Evolutionary conservation across 768 basidiomycete genomes (phyloP).

Genomic region (Boletus subparvulus): DNA sequence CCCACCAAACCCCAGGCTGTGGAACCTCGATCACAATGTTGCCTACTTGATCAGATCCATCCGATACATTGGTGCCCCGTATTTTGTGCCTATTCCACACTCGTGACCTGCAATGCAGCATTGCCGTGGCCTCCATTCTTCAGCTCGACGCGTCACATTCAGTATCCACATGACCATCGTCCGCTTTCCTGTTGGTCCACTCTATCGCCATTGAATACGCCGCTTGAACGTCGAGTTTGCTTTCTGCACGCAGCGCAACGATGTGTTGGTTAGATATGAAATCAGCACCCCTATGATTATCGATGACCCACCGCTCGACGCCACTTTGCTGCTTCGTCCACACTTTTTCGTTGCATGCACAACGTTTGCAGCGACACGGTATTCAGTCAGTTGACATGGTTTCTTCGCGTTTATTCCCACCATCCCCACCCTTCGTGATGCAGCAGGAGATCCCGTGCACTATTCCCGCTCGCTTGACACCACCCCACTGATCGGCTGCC

Average conservation of each 20-base stretch:
- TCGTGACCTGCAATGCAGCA: constrained; percentile 13
- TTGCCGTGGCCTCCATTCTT: constrained; percentile 12
- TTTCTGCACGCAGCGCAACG: constrained; percentile 18
- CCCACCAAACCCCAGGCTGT: constrained; percentile 11
- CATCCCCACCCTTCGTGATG: constrained; percentile 2
- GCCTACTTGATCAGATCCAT: constrained; percentile 21
- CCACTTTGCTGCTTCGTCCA: constrained; percentile 5
- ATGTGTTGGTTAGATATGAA: constrained; percentile 29
- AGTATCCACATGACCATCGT: constrained; percentile 6
- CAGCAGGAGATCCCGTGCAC: constrained; percentile 4
- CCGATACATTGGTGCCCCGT: background rate
- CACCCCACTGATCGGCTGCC: background rate
- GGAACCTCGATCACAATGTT: constrained; percentile 1
- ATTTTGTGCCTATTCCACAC: constrained; percentile 10
- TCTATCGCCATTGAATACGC: constrained; percentile 21
- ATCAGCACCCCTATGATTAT: constrained; percentile 27
- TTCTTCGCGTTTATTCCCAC: constrained; percentile 7
- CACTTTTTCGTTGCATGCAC: constrained; percentile 8
- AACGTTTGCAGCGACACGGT: background rate
- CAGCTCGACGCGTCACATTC: constrained; percentile 4
- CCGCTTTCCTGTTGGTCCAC: constrained; percentile 11
- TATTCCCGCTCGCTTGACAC: constrained; percentile 3
- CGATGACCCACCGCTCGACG: constrained; percentile 12
- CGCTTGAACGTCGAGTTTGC: constrained; percentile 7
- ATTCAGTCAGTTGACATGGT: constrained; percentile 2